phyloP scores from a whole-genome alignment of 805 yeast species.

The Diddensiella transvaalensis region DNA sequence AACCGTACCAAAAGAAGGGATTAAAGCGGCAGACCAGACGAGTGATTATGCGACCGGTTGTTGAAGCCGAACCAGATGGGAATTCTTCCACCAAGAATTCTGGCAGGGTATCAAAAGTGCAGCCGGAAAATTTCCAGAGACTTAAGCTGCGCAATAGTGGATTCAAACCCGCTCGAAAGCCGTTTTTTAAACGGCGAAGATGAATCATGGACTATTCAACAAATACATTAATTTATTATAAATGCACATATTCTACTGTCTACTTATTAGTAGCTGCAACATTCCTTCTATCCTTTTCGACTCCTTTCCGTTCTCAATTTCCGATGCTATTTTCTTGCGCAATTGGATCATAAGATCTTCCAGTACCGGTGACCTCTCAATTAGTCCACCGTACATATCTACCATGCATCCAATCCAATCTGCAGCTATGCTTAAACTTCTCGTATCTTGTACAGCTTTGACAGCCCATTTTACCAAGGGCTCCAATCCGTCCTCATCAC shows the following conservation, averaged over 20 bases:
- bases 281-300: slow-evolving; percentile 90
- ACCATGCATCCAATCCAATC: slow-evolving; percentile 66
- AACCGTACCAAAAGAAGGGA: slow-evolving; percentile 33
- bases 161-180: slow-evolving; percentile 15
- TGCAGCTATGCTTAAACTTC: slow-evolving; percentile 59
- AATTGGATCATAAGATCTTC: slow-evolving; percentile 67
- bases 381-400: slow-evolving; percentile 70
- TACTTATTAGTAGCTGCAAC: slow-evolving; percentile 62
- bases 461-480: slow-evolving; percentile 84
- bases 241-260: not conserved
- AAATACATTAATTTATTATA: too few species aligned
- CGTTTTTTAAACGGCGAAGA: slow-evolving; percentile 8
- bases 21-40: slow-evolving; percentile 35
- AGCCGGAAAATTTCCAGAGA: slow-evolving; percentile 20
- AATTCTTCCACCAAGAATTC: slow-evolving; percentile 21
- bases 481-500: slow-evolving; percentile 83
- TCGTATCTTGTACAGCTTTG: slow-evolving; percentile 71
- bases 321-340: slow-evolving; percentile 53
- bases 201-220: too few species aligned
- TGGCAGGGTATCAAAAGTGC: slow-evolving; percentile 15
- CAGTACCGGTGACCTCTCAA: slow-evolving; percentile 72
- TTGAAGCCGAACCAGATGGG: slow-evolving; percentile 9
- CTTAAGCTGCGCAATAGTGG: slow-evolving; percentile 24
- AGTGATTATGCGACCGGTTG: slow-evolving; percentile 23
- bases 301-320: slow-evolving; percentile 76